phyloP scores from a whole-genome alignment of 371 early-diverging fungal genomes.

The Hamiltosporidium magnivora region DNA sequence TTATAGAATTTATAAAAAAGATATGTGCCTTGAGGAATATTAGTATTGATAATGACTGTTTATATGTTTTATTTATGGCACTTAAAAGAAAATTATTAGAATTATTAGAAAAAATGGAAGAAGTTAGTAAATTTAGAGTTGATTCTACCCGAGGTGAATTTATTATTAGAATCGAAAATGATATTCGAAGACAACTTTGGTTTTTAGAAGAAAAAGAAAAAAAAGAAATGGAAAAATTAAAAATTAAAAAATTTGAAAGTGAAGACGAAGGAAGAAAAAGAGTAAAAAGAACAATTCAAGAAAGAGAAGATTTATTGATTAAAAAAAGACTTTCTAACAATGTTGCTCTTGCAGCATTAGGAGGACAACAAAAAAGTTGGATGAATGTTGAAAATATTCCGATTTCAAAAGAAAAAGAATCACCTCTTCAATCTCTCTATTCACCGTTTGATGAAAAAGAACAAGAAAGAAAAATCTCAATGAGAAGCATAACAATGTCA shows the following conservation, averaged over 20 bases:
- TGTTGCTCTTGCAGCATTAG: constrained; percentile 57
- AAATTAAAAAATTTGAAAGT: constrained; percentile 44
- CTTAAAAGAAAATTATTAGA: constrained; percentile 50
- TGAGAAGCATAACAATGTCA: constrained; percentile 47
- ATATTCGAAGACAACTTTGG: constrained; percentile 56
- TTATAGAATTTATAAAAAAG: constrained; percentile 44
- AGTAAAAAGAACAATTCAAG: constrained; percentile 51
- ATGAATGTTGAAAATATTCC: constrained; percentile 33
- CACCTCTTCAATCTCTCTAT: constrained; percentile 47
- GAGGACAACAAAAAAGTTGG: constrained; percentile 54
- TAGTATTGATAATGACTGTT: constrained; percentile 36
- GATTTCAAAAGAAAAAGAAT: constrained; percentile 26
- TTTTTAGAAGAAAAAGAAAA: constrained; percentile 56
- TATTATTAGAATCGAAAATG: constrained; percentile 52
- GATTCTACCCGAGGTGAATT: constrained; percentile 33
- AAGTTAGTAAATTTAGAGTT: constrained; percentile 45
- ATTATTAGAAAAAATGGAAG: constrained; percentile 49
- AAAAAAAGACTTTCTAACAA: constrained; percentile 55
- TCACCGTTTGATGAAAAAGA: constrained; percentile 50
- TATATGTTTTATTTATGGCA: constrained; percentile 44
- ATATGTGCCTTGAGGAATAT: constrained; percentile 35
- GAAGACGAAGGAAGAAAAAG: constrained; percentile 37
- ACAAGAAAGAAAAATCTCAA: constrained; percentile 38
- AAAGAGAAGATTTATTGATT: constrained; percentile 57
- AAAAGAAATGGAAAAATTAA: constrained; percentile 47